A percentile compares a stretch with the other conserved stretches of the same genome.
Evolutionary conservation across 1,284 basidiomycete species (phyloP).

Genomic region (Boletus albobrunnescens): DNA sequence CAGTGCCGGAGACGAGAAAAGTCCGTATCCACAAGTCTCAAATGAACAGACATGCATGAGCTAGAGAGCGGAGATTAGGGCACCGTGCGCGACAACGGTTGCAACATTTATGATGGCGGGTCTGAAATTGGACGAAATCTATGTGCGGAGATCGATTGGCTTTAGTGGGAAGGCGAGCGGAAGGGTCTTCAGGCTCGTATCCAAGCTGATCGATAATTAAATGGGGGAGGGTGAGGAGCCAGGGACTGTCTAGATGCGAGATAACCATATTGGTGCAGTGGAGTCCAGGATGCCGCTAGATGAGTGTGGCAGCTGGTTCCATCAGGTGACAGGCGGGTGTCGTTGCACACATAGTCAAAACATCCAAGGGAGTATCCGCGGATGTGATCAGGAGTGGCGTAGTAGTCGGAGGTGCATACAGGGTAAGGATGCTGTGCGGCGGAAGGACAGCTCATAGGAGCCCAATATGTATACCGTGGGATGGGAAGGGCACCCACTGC

Average conservation of each 20-base stretch:
- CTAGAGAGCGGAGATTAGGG: constrained; percentile 37
- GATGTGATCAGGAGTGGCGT: constrained; percentile 45
- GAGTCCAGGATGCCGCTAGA: constrained; percentile 42
- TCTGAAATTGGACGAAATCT: constrained; percentile 24
- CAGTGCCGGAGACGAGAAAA: constrained; percentile 28
- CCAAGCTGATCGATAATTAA: constrained; percentile 49
- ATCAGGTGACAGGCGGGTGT: constrained; percentile 42
- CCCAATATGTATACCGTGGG: constrained; percentile 42
- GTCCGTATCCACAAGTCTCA: constrained; percentile 37
- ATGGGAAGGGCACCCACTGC: constrained; percentile 10
- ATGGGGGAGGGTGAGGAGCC: constrained; percentile 35
- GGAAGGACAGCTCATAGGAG: constrained; percentile 33
- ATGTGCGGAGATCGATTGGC: constrained; percentile 21
- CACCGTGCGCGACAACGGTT: constrained; percentile 23
- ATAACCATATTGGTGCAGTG: constrained; percentile 40
- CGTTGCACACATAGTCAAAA: constrained; percentile 49
- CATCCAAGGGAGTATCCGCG: constrained; percentile 60
- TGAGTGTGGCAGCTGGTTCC: constrained; percentile 38
- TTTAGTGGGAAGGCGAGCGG: constrained; percentile 8
- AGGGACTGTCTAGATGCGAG: constrained; percentile 36
- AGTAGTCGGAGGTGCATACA: constrained; percentile 49
- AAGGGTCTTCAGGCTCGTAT: constrained; percentile 41
- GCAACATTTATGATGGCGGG: constrained; percentile 31
- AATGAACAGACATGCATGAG: constrained; percentile 32
- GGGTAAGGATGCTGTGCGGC: constrained; percentile 52